Evolutionary conservation across 2,329 filamentous ascomycete genomes (phyloP), one percentile per base, ranked within the genome.

Genomic region (Plectosphaerella cucumerina): DNA sequence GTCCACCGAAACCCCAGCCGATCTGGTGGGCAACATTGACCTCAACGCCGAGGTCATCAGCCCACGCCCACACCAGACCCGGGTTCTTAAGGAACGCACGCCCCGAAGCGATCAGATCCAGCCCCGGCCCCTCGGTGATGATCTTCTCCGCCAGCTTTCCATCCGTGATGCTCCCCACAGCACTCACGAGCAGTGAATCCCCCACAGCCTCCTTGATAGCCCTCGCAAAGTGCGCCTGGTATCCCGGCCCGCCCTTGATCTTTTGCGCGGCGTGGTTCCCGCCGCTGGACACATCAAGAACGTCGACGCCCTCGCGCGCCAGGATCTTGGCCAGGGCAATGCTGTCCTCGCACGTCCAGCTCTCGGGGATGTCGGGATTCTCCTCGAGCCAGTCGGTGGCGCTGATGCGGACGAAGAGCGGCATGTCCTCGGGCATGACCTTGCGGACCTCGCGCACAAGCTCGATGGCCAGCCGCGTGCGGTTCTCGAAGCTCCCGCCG

Each of bases 321-420:
- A 94, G 71, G 0, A 85, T 68, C 44, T 74, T 64, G 0, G 88
- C 85, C 1, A 94, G 77, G 46, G 73, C 73, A 26, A 82, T 74
- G 0, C 82, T 84, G 50, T 93, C 78, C 15, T 83, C 77, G 3
- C 82, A 58, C 0, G 78, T 86, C 89, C 89, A 94, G 59, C 78
- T 82, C 57, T 84, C 78, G 11, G 74, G 70, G 18, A 75, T 65
- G 9, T 74, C 72, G 1, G 74, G 74, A 46, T 78, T 75, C 51
- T 78, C 73, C 53, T 90, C 85, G 0, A 92, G 75, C 86, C 86
- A 91, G 61, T 93, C 89, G 0, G 84, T 85, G 0, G 85, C 86
- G n/a, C 80, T 85, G 57, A 93, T 79, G 21, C 89, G 81, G 11
- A 89, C 71, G 62, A 92, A 85, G 0, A 93, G 72, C 0, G 89